These are phyloP conservation scores for Cryptosporidium felis DNA, from an alignment of 169 alveolate genomes.

Conservation along the genomic window DNA sequence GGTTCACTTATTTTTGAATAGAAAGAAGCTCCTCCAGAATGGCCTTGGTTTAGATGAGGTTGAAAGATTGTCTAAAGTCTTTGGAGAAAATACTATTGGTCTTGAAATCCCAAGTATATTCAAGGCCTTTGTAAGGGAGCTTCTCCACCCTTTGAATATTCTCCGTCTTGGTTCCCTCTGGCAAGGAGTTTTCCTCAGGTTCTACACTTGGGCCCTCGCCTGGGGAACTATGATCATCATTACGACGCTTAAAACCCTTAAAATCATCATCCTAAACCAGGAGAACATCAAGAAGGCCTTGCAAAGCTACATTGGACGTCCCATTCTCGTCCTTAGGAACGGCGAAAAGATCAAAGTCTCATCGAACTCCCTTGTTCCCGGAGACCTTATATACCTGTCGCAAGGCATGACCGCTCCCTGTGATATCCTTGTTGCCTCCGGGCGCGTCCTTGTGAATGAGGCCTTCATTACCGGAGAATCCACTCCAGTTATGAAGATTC, in stretches of 20 bases:
- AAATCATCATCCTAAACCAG: slow-evolving; percentile 3
- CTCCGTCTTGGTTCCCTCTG: slow-evolving; percentile 47
- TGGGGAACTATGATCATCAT: slow-evolving; percentile 12
- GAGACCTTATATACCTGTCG: slow-evolving; percentile 16
- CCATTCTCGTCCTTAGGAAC: slow-evolving; percentile 16
- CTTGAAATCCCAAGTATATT: slow-evolving; percentile 29
- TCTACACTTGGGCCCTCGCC: slow-evolving; percentile 36
- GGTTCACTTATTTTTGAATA: not conserved
- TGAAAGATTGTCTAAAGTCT: not conserved
- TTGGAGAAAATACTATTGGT: slow-evolving; percentile 36
- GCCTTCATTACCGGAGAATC: slow-evolving; percentile 59
- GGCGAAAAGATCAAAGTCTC: slow-evolving; percentile 22
- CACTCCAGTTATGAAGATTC: slow-evolving; percentile 28
- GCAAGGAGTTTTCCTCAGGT: slow-evolving; percentile 59
- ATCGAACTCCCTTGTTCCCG: slow-evolving; percentile 59
- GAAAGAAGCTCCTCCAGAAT: not conserved
- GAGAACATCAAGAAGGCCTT: slow-evolving; percentile 44
- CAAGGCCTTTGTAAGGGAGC: not conserved
- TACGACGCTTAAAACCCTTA: slow-evolving; percentile 22
- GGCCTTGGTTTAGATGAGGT: slow-evolving; percentile 6
- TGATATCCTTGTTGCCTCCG: slow-evolving; percentile 43
- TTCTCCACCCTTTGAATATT: slow-evolving; percentile 36
- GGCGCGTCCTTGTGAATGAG: slow-evolving; percentile 48
- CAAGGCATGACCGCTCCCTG: slow-evolving; percentile 59
- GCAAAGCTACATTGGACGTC: slow-evolving; percentile 36